A percentile compares a stretch with the other conserved stretches of the same genome.
phyloP scores from a whole-genome alignment of 1,139 yeast species.

The Suhomyces bribrorum region DNA sequence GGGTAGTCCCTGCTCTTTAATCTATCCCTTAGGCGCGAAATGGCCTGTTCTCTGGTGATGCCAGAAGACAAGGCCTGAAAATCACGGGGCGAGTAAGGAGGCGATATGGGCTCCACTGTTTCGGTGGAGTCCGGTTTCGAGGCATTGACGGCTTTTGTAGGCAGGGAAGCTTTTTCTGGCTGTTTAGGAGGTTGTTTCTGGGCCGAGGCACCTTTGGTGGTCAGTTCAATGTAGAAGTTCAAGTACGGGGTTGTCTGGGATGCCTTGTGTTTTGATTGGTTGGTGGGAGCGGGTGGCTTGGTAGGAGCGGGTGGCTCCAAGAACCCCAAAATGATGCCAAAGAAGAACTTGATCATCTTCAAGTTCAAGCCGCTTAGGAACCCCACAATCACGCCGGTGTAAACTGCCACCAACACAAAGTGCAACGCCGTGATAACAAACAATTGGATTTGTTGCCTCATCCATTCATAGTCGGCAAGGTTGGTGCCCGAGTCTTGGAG shows the following conservation, averaged over 20 bases:
- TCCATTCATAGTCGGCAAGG: slow-evolving; percentile 12
- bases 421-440: slow-evolving; percentile 14
- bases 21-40: slow-evolving; percentile 4
- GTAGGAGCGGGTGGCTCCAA: neutral
- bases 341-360: slow-evolving; percentile 13
- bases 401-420: slow-evolving; percentile 15
- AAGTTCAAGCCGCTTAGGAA: slow-evolving; percentile 13
- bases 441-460: slow-evolving; percentile 14
- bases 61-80: slow-evolving; percentile 1
- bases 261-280: slow-evolving; percentile 1
- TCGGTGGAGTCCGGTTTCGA: too few relatives aligned
- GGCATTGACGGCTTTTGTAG: neutral
- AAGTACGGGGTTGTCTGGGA: slow-evolving; percentile 9
- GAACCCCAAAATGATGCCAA: slow-evolving; percentile 9
- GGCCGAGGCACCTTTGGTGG: neutral
- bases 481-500: slow-evolving; percentile 11
- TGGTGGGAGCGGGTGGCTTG: neutral
- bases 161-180: too few relatives aligned
- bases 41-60: neutral
- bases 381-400: slow-evolving; percentile 17
- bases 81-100: slow-evolving; percentile 11
- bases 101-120: slow-evolving; percentile 9
- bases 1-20: slow-evolving; percentile 6
- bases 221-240: neutral
- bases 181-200: too few relatives aligned